These are phyloP conservation scores for Globisporangium recalcitrans DNA, from an alignment of 352 stramenopile genomes.

Conservation along the genomic window DNA sequence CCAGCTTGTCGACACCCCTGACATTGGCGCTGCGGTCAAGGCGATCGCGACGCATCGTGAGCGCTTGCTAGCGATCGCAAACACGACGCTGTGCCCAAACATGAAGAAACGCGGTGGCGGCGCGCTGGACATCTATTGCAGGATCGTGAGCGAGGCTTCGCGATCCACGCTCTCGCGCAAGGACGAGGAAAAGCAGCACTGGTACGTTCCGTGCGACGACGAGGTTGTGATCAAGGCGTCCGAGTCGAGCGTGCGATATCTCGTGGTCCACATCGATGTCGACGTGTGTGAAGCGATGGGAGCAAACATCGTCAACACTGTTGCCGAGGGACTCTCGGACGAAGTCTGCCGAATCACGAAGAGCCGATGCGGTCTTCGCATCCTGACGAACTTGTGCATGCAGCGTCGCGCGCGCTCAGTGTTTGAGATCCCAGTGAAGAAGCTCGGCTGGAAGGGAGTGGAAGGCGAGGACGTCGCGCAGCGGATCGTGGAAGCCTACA, in stretches of 20 bases:
- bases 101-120: slow-evolving; percentile 85
- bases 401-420: slow-evolving; percentile 58
- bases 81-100: slow-evolving; percentile 74
- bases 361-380: slow-evolving; percentile 68
- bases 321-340: slow-evolving; percentile 73
- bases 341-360: slow-evolving; percentile 64
- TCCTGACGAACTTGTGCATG: slow-evolving; percentile 88
- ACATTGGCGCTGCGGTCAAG: slow-evolving; percentile 47
- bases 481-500: slow-evolving; percentile 81
- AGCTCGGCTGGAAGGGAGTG: slow-evolving; percentile 80
- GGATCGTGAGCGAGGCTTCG: slow-evolving; percentile 55
- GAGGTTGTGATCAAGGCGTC: slow-evolving; percentile 49
- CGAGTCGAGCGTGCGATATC: slow-evolving; percentile 27
- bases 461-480: slow-evolving; percentile 64
- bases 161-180: slow-evolving; percentile 15
- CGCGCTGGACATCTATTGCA: slow-evolving; percentile 74
- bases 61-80: slow-evolving; percentile 59
- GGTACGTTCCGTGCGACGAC: slow-evolving; percentile 57
- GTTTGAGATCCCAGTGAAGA: slow-evolving; percentile 70
- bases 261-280: slow-evolving; percentile 85
- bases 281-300: slow-evolving; percentile 88
- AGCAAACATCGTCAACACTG: slow-evolving; percentile 87
- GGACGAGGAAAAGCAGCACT: slow-evolving; percentile 24
- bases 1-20: slow-evolving; percentile 68
- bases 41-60: slow-evolving; percentile 50